Evolutionary conservation across 257 asterid genomes (phyloP), one percentile per base, ranked within the genome.

Genomic region (Gentiana straminea): DNA sequence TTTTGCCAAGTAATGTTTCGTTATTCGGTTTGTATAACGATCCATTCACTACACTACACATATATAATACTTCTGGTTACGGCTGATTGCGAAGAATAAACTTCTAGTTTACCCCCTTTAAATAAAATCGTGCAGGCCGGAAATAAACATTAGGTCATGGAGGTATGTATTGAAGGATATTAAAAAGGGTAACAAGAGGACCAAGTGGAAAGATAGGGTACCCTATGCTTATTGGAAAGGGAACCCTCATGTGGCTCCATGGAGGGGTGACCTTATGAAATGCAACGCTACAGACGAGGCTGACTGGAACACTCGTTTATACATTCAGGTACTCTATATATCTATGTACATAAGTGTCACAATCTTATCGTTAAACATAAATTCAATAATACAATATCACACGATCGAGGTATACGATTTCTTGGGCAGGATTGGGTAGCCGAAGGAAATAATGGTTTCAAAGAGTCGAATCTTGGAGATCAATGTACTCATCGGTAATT

Each of bases 151-250:
- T 67, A 82, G 58, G 81, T 94, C 98, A 64, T 90, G 98, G 98
- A 86, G 79, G 66, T 59, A 62, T 64, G 68, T 73, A 52, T 50
- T 84, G 66, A 69, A 79, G 65, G 89, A 80, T 46, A 82, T 90
- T 56, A 73, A 69, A 78, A 79, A 86, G 77, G 96, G 91, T 49
- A 82, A 84, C 55, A 60, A 80, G 66, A 82, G 50, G 70, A 70
- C 56, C 44, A 77, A 73, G 61, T 90, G 98, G 98, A 86, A 64
- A 60, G 94, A 84, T 2, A 82, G 98, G 74, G 81, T 60, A 54
- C 89, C 98, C 33, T 84, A 78, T 61, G 98, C 98, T 13, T 90
- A 90, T 54, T 90, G 98, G 98, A 90, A 58, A 50, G 98, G 98
- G 51, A 86, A 90, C 62, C 98, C 96, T 7, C 8, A 55, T n/a